Evolutionary conservation across 1,139 yeast species (phyloP).

Genomic region (Insectozyma bohioensis): DNA sequence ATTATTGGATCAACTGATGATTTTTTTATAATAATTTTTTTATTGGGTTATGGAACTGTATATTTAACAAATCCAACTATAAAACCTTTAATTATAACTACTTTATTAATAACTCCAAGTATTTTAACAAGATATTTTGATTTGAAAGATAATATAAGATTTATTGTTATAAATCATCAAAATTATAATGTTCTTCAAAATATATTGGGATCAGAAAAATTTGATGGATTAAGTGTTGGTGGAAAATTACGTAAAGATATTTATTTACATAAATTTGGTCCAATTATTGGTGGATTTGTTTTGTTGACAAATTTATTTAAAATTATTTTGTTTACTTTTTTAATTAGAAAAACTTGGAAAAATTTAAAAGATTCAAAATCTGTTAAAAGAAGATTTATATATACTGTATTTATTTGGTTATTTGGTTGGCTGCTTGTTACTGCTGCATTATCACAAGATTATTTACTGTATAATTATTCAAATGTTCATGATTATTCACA

Average conservation of each 20-base stretch:
- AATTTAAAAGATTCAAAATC: not conserved
- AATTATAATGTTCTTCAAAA: constrained; percentile 9
- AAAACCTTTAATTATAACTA: constrained; percentile 3
- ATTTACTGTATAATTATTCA: constrained; percentile 3
- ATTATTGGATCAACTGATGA: constrained; percentile 9
- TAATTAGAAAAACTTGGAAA: constrained; percentile 7
- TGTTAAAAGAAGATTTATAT: constrained; percentile 3
- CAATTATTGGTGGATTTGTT: constrained; percentile 7
- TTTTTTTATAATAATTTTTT: constrained; percentile 9
- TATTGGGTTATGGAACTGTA: constrained; percentile 12
- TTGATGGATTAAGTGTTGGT: constrained; percentile 8
- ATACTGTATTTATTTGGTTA: constrained; percentile 10
- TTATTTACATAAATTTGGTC: constrained; percentile 4
- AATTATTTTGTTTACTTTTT: constrained; percentile 3
- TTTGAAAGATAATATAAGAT: constrained; percentile 7
- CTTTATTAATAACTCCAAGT: constrained; percentile 9
- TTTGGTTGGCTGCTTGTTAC: constrained; percentile 10
- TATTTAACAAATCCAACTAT: constrained; percentile 2
- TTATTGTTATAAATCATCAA: constrained; percentile 7
- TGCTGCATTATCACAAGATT: constrained; percentile 10
- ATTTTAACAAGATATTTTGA: constrained; percentile 9
- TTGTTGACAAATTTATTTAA: constrained; percentile 10
- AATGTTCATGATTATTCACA: constrained; percentile 8
- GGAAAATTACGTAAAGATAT: constrained; percentile 5
- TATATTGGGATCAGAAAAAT: constrained; percentile 10